Conservation (phyloP, 2,329 filamentous ascomycete genomes). For the Fragosphaeria purpurea region DNA sequence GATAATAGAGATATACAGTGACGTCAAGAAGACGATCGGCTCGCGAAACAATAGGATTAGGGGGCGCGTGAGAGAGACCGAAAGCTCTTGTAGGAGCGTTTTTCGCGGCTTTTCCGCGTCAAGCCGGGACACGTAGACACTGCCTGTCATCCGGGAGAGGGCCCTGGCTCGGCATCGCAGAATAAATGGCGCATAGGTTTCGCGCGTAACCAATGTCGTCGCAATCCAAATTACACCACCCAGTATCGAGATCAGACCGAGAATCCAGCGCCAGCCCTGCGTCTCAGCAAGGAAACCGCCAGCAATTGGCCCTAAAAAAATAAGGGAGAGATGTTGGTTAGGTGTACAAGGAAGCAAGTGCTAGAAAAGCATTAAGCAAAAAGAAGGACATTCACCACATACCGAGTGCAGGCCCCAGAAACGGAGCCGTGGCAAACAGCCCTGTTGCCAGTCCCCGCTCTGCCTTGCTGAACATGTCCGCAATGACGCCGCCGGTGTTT, state of each 20-base stretch:
- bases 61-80: no score
- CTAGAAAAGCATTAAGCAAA: no score
- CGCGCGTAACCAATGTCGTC: no score
- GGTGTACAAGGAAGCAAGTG: no score
- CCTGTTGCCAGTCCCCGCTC: background rate
- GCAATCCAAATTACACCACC: no score
- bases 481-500: constrained; percentile 1
- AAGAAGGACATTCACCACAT: no score
- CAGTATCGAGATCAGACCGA: no score
- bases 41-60: constrained; percentile 27
- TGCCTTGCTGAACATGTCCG: background rate
- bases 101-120: no score
- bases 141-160: no score
- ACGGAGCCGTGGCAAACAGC: constrained; percentile 29
- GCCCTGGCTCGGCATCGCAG: background rate
- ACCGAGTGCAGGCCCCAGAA: constrained; percentile 25
- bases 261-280: constrained; percentile 45
- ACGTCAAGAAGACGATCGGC: constrained; percentile 56
- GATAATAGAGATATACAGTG: constrained; percentile 54
- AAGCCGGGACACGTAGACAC: no score
- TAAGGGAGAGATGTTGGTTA: no score
- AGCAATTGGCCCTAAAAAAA: constrained; percentile 22
- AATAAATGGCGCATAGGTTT: background rate
- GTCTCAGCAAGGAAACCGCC: constrained; percentile 54
- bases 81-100: no score